Conservation (phyloP, 371 early-diverging fungal genomes). For the Lichtheimia ramosa region DNA sequence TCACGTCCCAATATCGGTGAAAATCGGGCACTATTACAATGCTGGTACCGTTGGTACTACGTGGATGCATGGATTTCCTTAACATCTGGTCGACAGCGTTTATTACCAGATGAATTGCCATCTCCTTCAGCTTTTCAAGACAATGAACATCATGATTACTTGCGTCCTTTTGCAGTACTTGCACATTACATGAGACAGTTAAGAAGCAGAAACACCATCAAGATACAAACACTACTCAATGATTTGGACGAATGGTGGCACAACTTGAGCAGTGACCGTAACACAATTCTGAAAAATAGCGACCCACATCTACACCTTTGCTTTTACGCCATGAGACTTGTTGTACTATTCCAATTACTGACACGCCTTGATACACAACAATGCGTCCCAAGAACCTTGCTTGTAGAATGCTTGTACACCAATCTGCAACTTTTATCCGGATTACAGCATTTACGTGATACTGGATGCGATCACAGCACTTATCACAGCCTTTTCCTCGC, state of each 20-base stretch:
- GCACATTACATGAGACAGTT: conserved; percentile 12
- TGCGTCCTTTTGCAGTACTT: conserved; percentile 25
- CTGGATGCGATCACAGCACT: conserved; percentile 46
- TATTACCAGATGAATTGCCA: conserved; percentile 17
- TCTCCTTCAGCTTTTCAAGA: too few species aligned
- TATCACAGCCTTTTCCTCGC: conserved; percentile 48
- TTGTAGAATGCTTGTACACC: conserved; percentile 17
- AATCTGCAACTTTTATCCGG: conserved; percentile 31
- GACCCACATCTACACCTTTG: conserved; percentile 35
- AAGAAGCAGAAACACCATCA: too few species aligned
- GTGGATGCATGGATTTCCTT: conserved; percentile 43
- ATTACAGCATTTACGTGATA: conserved; percentile 22
- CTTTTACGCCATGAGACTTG: conserved; percentile 37
- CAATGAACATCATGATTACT: not conserved
- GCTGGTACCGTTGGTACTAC: conserved; percentile 42
- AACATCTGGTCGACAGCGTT: conserved; percentile 26
- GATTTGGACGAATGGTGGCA: too few species aligned
- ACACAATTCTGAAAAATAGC: too few species aligned
- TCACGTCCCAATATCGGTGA: not conserved
- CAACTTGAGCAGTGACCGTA: too few species aligned
- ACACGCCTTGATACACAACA: not conserved
- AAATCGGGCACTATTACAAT: not conserved
- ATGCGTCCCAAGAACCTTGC: too few species aligned
- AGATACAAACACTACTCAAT: too few species aligned
- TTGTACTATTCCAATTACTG: conserved; percentile 37